Evolutionary conservation across 176 grass and related monocot genomes (phyloP).

Genomic region (Cenchrus purpureus): DNA sequence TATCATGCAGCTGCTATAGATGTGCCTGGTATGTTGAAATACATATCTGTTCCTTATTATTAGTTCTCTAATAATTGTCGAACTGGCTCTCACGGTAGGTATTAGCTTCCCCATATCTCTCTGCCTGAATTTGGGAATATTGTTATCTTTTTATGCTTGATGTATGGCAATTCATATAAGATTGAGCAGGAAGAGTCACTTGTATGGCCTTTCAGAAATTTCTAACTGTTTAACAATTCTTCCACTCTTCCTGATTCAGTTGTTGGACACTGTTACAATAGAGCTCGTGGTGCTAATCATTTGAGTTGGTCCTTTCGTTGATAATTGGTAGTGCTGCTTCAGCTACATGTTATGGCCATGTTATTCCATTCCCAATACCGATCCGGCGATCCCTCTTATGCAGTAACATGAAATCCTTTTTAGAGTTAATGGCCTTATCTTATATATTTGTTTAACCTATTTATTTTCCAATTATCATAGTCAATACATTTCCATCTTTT

Average conservation of each 20-base stretch:
- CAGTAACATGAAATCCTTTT: not conserved
- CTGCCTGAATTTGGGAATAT: not conserved
- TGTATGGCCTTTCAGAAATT: not conserved
- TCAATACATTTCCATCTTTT: not conserved
- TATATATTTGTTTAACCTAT: not conserved
- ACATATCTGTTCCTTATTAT: constrained; percentile 15
- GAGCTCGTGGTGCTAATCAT: not conserved
- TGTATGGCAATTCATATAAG: not conserved
- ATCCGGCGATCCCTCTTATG: not conserved
- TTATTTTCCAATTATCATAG: not conserved
- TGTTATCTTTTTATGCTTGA: not conserved
- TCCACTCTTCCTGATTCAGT: constrained; percentile 12
- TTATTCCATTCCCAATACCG: not conserved
- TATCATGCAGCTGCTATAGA: constrained; percentile 85
- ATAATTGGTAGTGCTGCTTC: not conserved
- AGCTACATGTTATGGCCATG: constrained; percentile 3
- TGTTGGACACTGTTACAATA: not conserved
- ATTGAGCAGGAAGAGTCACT: not conserved
- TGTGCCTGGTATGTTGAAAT: constrained; percentile 71
- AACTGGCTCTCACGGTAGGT: not conserved
- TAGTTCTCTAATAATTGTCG: not conserved
- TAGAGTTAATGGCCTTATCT: not conserved
- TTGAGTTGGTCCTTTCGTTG: not conserved
- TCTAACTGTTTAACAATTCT: not conserved
- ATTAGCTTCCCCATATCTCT: constrained; percentile 1